Evolutionary conservation across 73 alveolate species (phyloP).

Genomic region (Paraurostyla sp.): DNA sequence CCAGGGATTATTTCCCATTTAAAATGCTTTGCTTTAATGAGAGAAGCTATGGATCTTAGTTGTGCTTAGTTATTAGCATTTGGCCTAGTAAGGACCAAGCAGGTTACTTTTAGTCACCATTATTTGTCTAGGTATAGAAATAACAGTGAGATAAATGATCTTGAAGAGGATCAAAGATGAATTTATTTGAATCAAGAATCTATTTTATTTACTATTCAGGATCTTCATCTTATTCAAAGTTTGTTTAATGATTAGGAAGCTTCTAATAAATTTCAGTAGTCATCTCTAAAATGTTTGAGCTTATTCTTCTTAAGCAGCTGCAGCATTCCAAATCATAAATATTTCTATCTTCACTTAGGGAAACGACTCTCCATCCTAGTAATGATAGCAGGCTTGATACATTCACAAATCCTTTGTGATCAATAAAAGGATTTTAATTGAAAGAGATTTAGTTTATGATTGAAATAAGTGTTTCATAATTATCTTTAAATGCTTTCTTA

Average conservation of each 20-base stretch:
- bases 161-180: too few species aligned
- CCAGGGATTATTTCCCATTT: too few species aligned
- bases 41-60: too few species aligned
- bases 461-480: background rate
- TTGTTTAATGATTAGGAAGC: too few species aligned
- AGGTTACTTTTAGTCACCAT: too few species aligned
- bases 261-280: background rate
- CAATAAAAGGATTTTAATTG: background rate
- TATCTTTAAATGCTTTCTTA: background rate
- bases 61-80: too few species aligned
- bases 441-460: background rate
- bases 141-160: too few species aligned
- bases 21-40: too few species aligned
- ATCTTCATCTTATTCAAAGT: background rate
- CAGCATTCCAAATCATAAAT: background rate
- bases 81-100: too few species aligned
- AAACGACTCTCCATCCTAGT: slow-evolving; percentile 22
- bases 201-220: too few species aligned
- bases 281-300: background rate
- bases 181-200: too few species aligned
- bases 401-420: background rate
- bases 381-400: background rate
- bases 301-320: background rate
- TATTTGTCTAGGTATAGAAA: too few species aligned
- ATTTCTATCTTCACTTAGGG: background rate